These are phyloP conservation scores for Lactifluus hygrophoroides DNA, from an alignment of 768 basidiomycete genomes.

Conservation along the genomic window DNA sequence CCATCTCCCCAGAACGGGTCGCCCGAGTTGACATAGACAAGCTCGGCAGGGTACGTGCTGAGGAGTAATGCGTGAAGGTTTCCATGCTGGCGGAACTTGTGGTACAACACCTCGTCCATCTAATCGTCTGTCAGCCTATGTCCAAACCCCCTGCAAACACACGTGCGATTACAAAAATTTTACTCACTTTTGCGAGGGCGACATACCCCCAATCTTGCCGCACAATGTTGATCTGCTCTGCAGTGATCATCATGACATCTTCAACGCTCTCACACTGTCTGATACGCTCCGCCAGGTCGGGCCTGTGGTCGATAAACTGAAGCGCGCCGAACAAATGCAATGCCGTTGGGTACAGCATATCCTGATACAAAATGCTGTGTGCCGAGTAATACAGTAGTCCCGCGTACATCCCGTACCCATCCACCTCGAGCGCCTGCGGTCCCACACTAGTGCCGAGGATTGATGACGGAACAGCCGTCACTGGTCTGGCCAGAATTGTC, in stretches of 20 bases:
- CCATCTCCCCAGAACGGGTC: conserved; percentile 69
- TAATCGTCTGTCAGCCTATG: conserved; percentile 21
- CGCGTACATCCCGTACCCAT: conserved; percentile 26
- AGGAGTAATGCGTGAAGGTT: conserved; percentile 48
- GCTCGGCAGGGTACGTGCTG: conserved; percentile 37
- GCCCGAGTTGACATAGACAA: conserved; percentile 40
- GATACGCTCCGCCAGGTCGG: conserved; percentile 49
- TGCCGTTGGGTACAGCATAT: conserved; percentile 55
- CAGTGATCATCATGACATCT: conserved; percentile 33
- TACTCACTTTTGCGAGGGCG: no score
- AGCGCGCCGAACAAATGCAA: conserved; percentile 70
- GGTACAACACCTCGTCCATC: conserved; percentile 61
- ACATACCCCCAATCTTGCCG: no score
- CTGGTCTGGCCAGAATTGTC: no score
- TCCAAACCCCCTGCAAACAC: no score
- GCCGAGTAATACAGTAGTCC: conserved; percentile 61
- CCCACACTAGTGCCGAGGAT: no score
- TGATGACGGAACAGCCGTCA: no score
- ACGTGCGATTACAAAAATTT: no score
- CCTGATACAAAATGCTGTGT: conserved; percentile 50
- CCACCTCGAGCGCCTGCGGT: conserved; percentile 34
- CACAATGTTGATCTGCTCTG: no score
- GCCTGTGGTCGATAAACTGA: conserved; percentile 44
- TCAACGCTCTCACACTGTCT: conserved; percentile 33
- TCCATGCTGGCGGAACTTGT: conserved; percentile 66